These are phyloP conservation scores for Aureobasidium sp. DNA, from an alignment of 2,329 filamentous ascomycete genomes.

Conservation along the genomic window DNA sequence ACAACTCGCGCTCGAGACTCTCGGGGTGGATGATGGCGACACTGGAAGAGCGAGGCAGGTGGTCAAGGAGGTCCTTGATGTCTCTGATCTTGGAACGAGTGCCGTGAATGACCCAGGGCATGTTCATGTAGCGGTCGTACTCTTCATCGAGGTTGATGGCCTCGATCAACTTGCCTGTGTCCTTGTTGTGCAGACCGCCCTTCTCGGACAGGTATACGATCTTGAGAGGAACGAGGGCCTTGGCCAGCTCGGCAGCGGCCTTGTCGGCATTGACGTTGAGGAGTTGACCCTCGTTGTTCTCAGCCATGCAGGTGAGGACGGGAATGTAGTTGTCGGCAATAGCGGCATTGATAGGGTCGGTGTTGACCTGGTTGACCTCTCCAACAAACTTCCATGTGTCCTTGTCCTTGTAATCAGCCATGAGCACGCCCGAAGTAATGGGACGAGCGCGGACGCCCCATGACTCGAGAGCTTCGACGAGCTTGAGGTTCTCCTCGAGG, in stretches of 20 bases:
- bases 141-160: slow-evolving; percentile 97
- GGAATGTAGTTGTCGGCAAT: slow-evolving; percentile 88
- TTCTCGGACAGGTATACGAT: slow-evolving; percentile 99
- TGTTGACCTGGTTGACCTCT: slow-evolving; percentile 90
- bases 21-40: slow-evolving; percentile 97
- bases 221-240: slow-evolving; percentile 84
- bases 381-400: slow-evolving; percentile 94
- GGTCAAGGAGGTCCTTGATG: slow-evolving; percentile 86
- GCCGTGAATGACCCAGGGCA: slow-evolving; percentile 91
- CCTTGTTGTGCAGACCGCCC: slow-evolving; percentile 88
- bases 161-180: slow-evolving; percentile 90
- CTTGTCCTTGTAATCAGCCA: slow-evolving; percentile 90
- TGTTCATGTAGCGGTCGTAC: slow-evolving; percentile 83
- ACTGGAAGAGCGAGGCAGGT: slow-evolving; percentile 82
- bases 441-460: slow-evolving; percentile 84
- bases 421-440: slow-evolving; percentile 82
- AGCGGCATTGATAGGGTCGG: slow-evolving; percentile 78
- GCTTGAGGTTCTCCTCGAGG: slow-evolving; percentile 87
- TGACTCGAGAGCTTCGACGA: slow-evolving; percentile 81
- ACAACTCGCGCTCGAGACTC: slow-evolving; percentile 91
- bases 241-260: slow-evolving; percentile 84
- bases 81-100: slow-evolving; percentile 96
- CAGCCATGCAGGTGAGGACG: slow-evolving; percentile 92
- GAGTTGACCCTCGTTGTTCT: slow-evolving; percentile 82
- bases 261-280: slow-evolving; percentile 98